phyloP scores from a whole-genome alignment of 768 basidiomycete species.

The Hericium coralloides region DNA sequence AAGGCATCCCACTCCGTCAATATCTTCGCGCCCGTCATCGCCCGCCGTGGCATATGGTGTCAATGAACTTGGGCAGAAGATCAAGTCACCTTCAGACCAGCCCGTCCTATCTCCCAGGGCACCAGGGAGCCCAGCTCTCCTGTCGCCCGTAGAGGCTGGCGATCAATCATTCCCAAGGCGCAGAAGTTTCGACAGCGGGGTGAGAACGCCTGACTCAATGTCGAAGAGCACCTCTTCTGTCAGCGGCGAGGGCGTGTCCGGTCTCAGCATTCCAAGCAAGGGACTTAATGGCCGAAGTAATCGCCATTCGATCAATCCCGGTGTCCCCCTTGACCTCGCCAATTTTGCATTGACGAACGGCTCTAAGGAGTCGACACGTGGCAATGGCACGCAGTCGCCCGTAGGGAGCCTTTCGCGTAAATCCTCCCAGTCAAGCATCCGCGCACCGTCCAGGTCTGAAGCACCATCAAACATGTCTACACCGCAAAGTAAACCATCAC shows the following conservation, averaged over 20 bases:
- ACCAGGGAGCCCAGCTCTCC: neutral
- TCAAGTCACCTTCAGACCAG: neutral
- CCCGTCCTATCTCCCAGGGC: neutral
- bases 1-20: neutral
- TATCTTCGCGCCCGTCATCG: neutral
- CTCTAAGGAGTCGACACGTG: conserved; percentile 1
- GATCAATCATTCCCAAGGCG: conserved; percentile 18
- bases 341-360: neutral
- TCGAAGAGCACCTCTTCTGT: conserved; percentile 17
- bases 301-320: conserved; percentile 50
- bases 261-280: conserved; percentile 21
- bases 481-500: neutral
- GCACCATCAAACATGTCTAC: neutral
- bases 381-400: neutral
- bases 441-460: neutral
- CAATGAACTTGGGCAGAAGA: neutral
- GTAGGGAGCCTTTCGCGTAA: neutral
- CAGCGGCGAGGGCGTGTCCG: conserved; percentile 3
- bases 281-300: conserved; percentile 32
- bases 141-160: conserved; percentile 14
- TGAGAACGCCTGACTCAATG: conserved; percentile 30
- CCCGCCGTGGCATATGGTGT: neutral
- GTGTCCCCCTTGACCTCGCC: conserved; percentile 26
- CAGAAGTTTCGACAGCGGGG: conserved; percentile 37
- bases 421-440: conserved; percentile 1